phyloP scores from a whole-genome alignment of 176 grass and related monocot species.

The Oryza australiensis region DNA sequence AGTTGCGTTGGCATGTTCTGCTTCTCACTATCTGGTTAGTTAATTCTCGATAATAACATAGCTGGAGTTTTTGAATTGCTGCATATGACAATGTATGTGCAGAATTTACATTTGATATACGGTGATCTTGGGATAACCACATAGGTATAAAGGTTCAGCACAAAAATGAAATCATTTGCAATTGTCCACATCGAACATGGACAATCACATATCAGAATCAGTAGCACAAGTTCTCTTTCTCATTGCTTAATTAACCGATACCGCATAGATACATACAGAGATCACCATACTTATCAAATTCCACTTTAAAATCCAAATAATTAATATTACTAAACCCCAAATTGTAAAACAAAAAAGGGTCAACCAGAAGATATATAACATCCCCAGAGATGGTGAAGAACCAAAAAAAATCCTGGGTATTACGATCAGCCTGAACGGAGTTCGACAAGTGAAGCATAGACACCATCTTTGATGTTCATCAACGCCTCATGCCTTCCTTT shows the following conservation, averaged over 20 bases:
- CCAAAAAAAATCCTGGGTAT: slow-evolving; percentile 10
- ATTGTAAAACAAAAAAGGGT: neutral
- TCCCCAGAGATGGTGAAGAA: neutral
- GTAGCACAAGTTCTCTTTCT: neutral
- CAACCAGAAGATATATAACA: slow-evolving; percentile 17
- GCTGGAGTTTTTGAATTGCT: neutral
- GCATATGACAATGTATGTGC: neutral
- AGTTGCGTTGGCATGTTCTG: neutral
- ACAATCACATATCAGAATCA: neutral
- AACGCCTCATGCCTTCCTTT: slow-evolving; percentile 67
- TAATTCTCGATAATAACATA: neutral
- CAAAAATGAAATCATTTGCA: neutral
- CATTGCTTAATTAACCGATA: neutral
- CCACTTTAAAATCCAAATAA: slow-evolving; percentile 21
- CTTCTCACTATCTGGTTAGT: neutral
- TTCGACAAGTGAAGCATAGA: slow-evolving; percentile 71
- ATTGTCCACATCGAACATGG: neutral
- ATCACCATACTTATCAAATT: neutral
- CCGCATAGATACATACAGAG: neutral
- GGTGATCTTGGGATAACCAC: neutral
- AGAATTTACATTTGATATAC: neutral
- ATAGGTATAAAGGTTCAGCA: neutral
- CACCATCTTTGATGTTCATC: slow-evolving; percentile 64
- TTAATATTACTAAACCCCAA: neutral
- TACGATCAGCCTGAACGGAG: slow-evolving; percentile 42